A percentile compares a stretch with the other conserved stretches of the same genome.
These are phyloP conservation scores for Cercospora zeae-maydis DNA, from an alignment of 2,329 filamentous ascomycete genomes.

Conservation along the genomic window DNA sequence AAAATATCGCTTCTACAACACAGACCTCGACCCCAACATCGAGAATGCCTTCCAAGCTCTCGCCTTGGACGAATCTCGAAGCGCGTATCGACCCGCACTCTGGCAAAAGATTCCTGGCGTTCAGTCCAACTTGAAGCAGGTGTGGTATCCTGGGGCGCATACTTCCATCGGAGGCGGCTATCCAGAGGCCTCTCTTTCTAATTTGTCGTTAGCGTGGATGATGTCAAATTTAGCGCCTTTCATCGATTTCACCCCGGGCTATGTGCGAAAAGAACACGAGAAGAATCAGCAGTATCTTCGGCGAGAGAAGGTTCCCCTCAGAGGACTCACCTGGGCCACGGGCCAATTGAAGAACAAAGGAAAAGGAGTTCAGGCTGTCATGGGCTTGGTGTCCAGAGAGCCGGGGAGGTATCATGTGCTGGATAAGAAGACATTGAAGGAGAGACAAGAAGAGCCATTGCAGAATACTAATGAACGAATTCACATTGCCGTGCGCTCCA, in stretches of 20 bases:
- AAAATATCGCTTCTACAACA: conserved; percentile 36
- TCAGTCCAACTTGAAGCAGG: conserved; percentile 44
- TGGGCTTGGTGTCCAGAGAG: conserved; percentile 8
- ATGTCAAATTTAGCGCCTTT: conserved; percentile 33
- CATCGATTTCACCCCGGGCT: conserved; percentile 35
- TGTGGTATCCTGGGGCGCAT: conserved; percentile 56
- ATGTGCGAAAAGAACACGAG: conserved; percentile 23
- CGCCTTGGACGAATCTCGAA: conserved; percentile 52
- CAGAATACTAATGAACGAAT: conserved; percentile 19
- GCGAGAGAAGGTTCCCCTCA: conserved; percentile 11
- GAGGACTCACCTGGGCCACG: conserved; percentile 13
- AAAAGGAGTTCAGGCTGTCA: conserved; percentile 10
- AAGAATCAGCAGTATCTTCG: conserved; percentile 10
- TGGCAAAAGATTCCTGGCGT: conserved; percentile 39
- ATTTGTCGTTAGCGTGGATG: conserved; percentile 43
- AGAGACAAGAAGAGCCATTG: conserved; percentile 8
- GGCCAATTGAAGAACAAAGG: conserved; percentile 14
- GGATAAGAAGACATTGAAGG: conserved; percentile 15
- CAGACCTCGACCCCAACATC: conserved; percentile 37
- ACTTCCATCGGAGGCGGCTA: conserved; percentile 51
- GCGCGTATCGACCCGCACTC: conserved; percentile 50
- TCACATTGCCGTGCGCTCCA: conserved; percentile 15
- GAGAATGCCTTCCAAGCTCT: conserved; percentile 56
- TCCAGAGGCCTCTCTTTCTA: conserved; percentile 32
- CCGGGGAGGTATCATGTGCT: conserved; percentile 18